phyloP scores from a whole-genome alignment of 2,329 filamentous ascomycete species.

The Arachnomyces sp. region DNA sequence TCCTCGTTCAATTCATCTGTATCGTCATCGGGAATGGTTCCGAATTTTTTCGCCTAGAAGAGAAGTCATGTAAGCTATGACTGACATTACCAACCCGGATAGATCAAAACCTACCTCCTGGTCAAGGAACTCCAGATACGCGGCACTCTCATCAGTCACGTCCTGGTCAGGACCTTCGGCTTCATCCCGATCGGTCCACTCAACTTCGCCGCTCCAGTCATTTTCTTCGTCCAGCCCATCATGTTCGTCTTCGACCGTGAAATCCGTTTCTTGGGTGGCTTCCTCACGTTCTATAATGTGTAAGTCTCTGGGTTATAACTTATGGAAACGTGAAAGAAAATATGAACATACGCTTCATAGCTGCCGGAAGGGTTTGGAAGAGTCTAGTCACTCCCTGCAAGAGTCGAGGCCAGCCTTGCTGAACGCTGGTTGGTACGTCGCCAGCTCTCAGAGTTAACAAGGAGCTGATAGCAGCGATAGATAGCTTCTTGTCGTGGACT shows the following conservation, averaged over 20 bases:
- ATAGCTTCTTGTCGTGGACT: slow-evolving; percentile 98
- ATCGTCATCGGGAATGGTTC: slow-evolving; percentile 63
- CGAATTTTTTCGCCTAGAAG: slow-evolving; percentile 70
- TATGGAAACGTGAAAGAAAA: background rate
- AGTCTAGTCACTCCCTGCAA: slow-evolving; percentile 81
- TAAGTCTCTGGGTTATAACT: slow-evolving; percentile 20
- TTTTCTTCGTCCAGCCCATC: slow-evolving; percentile 72
- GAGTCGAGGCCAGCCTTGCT: slow-evolving; percentile 88
- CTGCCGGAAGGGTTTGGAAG: slow-evolving; percentile 83
- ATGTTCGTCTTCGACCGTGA: slow-evolving; percentile 64
- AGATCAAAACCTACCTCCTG: slow-evolving; percentile 58
- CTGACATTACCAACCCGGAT: background rate
- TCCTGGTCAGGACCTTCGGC: slow-evolving; percentile 58
- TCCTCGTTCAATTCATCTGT: slow-evolving; percentile 91
- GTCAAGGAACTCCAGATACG: slow-evolving; percentile 92
- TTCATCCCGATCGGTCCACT: slow-evolving; percentile 57
- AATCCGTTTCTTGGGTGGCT: slow-evolving; percentile 82
- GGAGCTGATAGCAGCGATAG: slow-evolving; percentile 84
- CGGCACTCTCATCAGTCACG: slow-evolving; percentile 80
- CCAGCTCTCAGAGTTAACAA: slow-evolving; percentile 72
- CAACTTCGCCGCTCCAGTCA: slow-evolving; percentile 70
- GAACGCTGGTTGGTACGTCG: slow-evolving; percentile 84
- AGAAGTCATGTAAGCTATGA: background rate
- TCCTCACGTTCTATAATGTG: slow-evolving; percentile 67
- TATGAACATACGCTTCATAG: slow-evolving; percentile 64